phyloP scores from a whole-genome alignment of 2,329 filamentous ascomycete species.

The Fusarium torreyae region DNA sequence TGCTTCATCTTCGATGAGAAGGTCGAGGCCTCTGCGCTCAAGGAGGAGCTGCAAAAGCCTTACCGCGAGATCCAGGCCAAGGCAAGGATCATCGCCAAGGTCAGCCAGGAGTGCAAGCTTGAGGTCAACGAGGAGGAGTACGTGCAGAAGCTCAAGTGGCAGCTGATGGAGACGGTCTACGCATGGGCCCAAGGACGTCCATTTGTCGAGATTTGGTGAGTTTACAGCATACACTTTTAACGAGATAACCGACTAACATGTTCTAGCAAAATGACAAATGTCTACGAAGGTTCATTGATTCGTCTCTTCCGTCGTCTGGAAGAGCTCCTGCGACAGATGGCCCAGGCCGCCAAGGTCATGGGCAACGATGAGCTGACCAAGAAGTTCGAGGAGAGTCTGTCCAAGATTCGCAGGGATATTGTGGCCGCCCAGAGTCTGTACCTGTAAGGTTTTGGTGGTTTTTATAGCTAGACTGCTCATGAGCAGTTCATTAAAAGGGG shows the following conservation, averaged over 20 bases:
- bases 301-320: conserved; percentile 96
- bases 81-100: conserved; percentile 90
- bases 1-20: conserved; percentile 99
- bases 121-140: conserved; percentile 97
- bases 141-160: conserved; percentile 88
- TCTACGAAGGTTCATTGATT: conserved; percentile 96
- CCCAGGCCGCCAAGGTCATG: conserved; percentile 97
- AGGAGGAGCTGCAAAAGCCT: conserved; percentile 88
- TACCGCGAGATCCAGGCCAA: conserved; percentile 89
- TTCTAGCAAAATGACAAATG: conserved; percentile 95
- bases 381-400: conserved; percentile 90
- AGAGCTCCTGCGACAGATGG: conserved; percentile 94
- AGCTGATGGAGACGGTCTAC: conserved; percentile 97
- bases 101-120: conserved; percentile 94
- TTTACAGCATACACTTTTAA: conserved; percentile 45
- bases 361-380: conserved; percentile 92
- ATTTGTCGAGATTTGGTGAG: conserved; percentile 96
- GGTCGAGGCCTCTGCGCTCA: conserved; percentile 81
- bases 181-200: conserved; percentile 91
- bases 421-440: conserved; percentile 96
- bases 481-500: conserved; percentile 20
- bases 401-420: conserved; percentile 92
- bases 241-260: conserved; percentile 41
- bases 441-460: conserved; percentile 66
- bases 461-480: conserved; percentile 1